Percentiles rank a stretch among this genome's conserved stretches.
These are phyloP conservation scores for Russula dissimulans DNA, from an alignment of 768 basidiomycete species.

Conservation along the genomic window DNA sequence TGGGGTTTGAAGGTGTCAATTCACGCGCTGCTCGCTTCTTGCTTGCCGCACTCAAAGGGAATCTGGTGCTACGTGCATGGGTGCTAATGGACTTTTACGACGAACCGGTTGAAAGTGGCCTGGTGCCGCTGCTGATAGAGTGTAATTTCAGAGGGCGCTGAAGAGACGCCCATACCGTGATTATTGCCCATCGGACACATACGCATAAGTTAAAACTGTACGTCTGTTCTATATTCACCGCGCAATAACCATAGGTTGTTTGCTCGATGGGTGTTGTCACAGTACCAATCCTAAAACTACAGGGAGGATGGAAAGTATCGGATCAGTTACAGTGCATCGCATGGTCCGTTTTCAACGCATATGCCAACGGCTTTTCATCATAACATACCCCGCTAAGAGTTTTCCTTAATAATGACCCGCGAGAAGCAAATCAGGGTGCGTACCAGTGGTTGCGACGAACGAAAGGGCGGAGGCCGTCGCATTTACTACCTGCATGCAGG, in stretches of 20 bases:
- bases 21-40: constrained; percentile 64
- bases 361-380: constrained; percentile 2
- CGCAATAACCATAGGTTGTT: neutral
- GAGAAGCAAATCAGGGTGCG: neutral
- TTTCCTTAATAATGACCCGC: neutral
- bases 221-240: neutral
- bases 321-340: neutral
- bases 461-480: neutral
- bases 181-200: neutral
- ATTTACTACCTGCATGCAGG: constrained; percentile 5
- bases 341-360: neutral
- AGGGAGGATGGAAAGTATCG: neutral
- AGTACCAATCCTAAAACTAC: neutral
- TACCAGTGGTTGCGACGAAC: neutral
- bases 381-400: neutral
- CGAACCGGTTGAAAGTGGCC: constrained; percentile 40
- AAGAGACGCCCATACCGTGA: neutral
- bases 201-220: neutral
- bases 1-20: constrained; percentile 87
- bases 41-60: constrained; percentile 37
- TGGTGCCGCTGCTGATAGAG: constrained; percentile 64
- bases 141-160: constrained; percentile 55
- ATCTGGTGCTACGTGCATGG: constrained; percentile 56
- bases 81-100: constrained; percentile 64
- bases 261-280: neutral